Conservation (phyloP, 106 monocot species). For the Dioscorea dumetorum region DNA sequence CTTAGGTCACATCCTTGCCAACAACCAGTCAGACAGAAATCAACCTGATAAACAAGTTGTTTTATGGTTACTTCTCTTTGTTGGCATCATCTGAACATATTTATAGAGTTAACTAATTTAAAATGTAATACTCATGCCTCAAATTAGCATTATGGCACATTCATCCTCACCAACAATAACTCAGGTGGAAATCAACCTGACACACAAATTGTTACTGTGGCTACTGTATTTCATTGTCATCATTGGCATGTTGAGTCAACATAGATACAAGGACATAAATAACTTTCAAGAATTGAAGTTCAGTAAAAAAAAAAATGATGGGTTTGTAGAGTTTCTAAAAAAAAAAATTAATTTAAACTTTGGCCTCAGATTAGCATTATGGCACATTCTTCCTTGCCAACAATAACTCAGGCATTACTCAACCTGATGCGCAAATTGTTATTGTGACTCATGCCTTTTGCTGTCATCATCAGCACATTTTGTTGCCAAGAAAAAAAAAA, state of each 20-base stretch:
- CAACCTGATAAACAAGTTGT: slow-evolving; percentile 2
- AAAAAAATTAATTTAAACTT: not conserved
- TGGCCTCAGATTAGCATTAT: slow-evolving; percentile 5
- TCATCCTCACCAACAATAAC: slow-evolving; percentile 7
- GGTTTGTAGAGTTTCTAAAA: not conserved
- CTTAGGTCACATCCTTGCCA: slow-evolving; percentile 10
- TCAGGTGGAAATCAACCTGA: slow-evolving; percentile 1
- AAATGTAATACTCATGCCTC: not conserved
- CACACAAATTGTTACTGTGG: slow-evolving; percentile 3
- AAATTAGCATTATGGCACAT: slow-evolving; percentile 19
- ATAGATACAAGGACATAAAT: not conserved
- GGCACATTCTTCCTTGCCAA: slow-evolving; percentile 12
- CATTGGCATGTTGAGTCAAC: not conserved
- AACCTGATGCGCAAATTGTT: slow-evolving; percentile 8
- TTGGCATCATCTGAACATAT: not conserved
- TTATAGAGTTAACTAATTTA: not conserved
- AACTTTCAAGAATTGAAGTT: not conserved
- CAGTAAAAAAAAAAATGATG: not conserved
- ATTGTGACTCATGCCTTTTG: not conserved
- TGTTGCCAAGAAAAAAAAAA: not conserved
- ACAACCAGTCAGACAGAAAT: not conserved
- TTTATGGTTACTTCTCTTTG: not conserved
- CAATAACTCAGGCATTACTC: not conserved
- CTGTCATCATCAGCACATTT: slow-evolving; percentile 1
- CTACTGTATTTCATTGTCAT: slow-evolving; percentile 4